Conservation (phyloP, 2,329 filamentous ascomycete species). For the Bipolaris victoriae region DNA sequence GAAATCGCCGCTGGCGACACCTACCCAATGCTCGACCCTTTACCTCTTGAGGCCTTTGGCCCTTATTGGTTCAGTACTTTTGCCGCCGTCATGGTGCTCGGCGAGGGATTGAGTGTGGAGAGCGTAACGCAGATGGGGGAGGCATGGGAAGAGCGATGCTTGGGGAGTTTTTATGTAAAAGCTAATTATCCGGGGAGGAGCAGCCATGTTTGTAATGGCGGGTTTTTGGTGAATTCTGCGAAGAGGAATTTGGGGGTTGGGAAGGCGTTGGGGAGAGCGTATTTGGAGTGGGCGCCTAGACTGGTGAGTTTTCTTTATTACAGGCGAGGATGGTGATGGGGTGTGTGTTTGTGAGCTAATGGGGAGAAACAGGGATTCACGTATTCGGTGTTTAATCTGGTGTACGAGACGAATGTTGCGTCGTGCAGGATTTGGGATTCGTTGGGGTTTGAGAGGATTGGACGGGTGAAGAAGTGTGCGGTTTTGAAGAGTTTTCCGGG, state of each 20-base stretch:
- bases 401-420: neutral
- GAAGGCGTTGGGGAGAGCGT: neutral
- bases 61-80: neutral
- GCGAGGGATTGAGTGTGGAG: neutral
- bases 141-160: neutral
- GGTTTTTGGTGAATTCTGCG: neutral
- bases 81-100: neutral
- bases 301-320: neutral
- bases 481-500: neutral
- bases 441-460: neutral
- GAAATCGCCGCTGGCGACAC: neutral
- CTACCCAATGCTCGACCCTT: neutral
- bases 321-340: neutral
- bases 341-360: neutral
- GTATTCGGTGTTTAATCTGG: neutral
- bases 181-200: neutral
- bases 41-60: neutral
- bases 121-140: neutral
- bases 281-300: neutral
- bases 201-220: neutral
- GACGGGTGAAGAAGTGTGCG: neutral
- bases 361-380: neutral
- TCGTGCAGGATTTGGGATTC: neutral
- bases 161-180: neutral
- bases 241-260: neutral